These are phyloP conservation scores for Lipomyces sp. DNA, from an alignment of 805 yeast species.

Conservation along the genomic window DNA sequence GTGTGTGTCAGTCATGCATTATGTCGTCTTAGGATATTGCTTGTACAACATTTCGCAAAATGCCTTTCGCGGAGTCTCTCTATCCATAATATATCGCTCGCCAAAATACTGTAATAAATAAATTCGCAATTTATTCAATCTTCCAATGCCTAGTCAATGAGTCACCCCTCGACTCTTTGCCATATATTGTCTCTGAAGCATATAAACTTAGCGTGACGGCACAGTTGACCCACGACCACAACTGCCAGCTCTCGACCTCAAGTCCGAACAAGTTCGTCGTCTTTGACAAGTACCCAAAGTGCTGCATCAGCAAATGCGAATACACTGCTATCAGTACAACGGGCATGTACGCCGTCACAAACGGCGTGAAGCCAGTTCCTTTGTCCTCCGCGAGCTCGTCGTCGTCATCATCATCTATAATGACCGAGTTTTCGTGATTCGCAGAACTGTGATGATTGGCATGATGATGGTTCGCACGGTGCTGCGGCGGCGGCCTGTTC, in stretches of 20 bases:
- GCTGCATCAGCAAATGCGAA: constrained; percentile 90
- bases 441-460: neutral
- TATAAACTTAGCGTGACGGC: constrained; percentile 78
- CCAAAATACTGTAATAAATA: neutral
- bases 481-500: neutral
- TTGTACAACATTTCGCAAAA: neutral
- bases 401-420: constrained; percentile 6
- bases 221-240: constrained; percentile 97
- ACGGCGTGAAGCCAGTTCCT: constrained; percentile 29
- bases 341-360: constrained; percentile 88
- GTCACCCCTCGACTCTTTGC: constrained; percentile 37
- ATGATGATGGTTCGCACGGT: neutral
- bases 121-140: constrained; percentile 27
- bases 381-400: constrained; percentile 6
- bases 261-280: constrained; percentile 65
- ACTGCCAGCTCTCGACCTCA: constrained; percentile 66
- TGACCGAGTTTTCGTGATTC: neutral
- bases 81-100: neutral
- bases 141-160: constrained; percentile 40
- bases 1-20: neutral
- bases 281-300: constrained; percentile 69
- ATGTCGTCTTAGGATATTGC: neutral
- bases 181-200: constrained; percentile 67
- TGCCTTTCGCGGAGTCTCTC: neutral
- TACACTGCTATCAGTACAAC: constrained; percentile 93